Base-by-base conservation (phyloP, 2,329 filamentous ascomycete species). In the Hawksworthiomyces lignivorus region DNA sequence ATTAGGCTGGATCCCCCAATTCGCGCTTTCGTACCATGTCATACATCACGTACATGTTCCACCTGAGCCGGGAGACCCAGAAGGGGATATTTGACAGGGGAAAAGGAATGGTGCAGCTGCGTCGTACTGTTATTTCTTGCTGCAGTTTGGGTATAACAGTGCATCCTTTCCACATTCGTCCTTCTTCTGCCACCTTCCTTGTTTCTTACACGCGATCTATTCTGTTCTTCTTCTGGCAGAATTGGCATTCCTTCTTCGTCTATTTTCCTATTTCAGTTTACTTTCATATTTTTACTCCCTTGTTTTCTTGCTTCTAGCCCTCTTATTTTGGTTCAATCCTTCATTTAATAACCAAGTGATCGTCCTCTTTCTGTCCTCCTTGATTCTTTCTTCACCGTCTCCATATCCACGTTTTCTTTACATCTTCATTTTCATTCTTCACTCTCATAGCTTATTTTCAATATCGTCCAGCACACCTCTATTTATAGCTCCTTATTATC, bases 281-380 rank as follows among this genome's bases (percentile, higher is more conserved):
- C 7, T 17, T 36, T 24, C 21, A 8, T 17, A 17, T 22, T 27
- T 36, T 36, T 20, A 22, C 19, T 5, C 12, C 32, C 18, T 20
- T 19, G 6, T 14, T 22, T 35, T 22, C 11, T n/a, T 12, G 7
- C 9, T n/a, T 35, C 8, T 26, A 12, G 24, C 12, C 24, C 24
- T 26, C 2, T 4, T 26, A 26, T 2, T 26, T 12, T 8, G 8
- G 8, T 26, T 12, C 24, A 12, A 8, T 12, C 19, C 20, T 26
- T 17, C 21, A 12, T 12, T 36, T 42, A 36, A 37, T 36, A 31
- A 42, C 17, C 14, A 19, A 37, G 21, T 37, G 40, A 42, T 42
- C 28, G 34, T 42, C 40, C 41, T 28, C 14, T 38, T 26, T 34
- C 20, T 33, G 11, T 42, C 24, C 9, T 27, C 24, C 24, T n/a